Percentiles rank a stretch among this genome's conserved stretches.
Conservation (phyloP, 2,329 filamentous ascomycete species). For the Aotearoamyces nothofagi region DNA sequence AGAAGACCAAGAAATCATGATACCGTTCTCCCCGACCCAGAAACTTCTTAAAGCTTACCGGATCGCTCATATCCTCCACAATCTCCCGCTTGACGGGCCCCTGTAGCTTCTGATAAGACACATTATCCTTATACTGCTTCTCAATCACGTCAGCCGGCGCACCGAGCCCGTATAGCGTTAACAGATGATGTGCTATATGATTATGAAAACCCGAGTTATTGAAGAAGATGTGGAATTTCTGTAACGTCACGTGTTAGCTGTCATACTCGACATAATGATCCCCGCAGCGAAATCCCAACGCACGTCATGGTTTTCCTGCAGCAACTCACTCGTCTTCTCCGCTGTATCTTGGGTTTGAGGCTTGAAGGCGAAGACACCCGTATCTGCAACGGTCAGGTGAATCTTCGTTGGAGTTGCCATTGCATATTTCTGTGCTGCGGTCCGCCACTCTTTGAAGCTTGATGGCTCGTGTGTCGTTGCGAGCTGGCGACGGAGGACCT, state of each 20-base stretch:
- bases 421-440: background rate
- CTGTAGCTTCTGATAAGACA: constrained; percentile 44
- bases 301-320: constrained; percentile 69
- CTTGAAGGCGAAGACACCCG: constrained; percentile 30
- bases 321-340: constrained; percentile 45
- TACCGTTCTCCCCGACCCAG: constrained; percentile 53
- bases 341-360: constrained; percentile 43
- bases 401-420: constrained; percentile 25
- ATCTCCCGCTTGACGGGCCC: constrained; percentile 30
- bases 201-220: constrained; percentile 63
- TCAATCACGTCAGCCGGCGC: constrained; percentile 42
- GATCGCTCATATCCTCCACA: constrained; percentile 30
- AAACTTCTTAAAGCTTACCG: constrained; percentile 33
- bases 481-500: background rate
- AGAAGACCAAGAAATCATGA: constrained; percentile 59
- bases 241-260: constrained; percentile 54
- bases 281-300: too few relatives aligned
- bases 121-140: constrained; percentile 47
- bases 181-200: constrained; percentile 63
- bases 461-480: constrained; percentile 2
- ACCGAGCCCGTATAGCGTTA: constrained; percentile 60
- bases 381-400: constrained; percentile 29
- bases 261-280: too few relatives aligned
- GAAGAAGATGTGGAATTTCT: constrained; percentile 68
- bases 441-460: constrained; percentile 1